Evolutionary conservation across 257 asterid genomes (phyloP), one percentile per base, ranked within the genome.

Genomic region (Henckelia pumila): DNA sequence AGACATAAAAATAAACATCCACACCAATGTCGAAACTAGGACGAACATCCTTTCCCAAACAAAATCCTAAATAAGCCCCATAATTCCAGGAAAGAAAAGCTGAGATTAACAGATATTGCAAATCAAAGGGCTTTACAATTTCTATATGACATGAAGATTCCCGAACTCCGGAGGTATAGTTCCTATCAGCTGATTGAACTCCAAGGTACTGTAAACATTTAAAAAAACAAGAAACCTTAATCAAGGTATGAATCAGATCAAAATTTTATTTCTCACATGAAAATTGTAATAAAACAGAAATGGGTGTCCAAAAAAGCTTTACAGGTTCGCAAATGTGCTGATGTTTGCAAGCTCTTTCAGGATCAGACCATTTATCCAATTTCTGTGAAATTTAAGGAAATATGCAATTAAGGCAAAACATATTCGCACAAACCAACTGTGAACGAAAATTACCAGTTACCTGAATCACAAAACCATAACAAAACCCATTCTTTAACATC

Each of bases 151-250:
- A 56, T 87, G 68, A 71, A 84, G 80, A 64, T 81, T 67, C 32
- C 95, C 96, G 24, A 86, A 40, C 78, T 85, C 86, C 5, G 86
- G 90, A 83, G 96, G 96, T 66, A 89, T 83, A 68, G 77, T 5
- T 58, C 95, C 96, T 53, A 84, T 69, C 70, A 89, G 69, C 71
- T 79, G 92, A 84, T 89, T 89, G 82, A 7, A 66, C 68, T 89
- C 96, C 57, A 89, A 30, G 7, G 79, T 84, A 81, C 82, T 76
- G 58, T 70, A 66, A 67, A 16, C 55, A 50, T 61, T 8, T 66
- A 19, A 2, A 10, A 58, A 20, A 13, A 25, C 8, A 29, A 59
- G 25, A 47, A 49, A 32, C 1, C 25, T n/a, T 17, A 47, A 29
- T 47, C 22, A 25, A 64, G 5, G 55, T 7, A 5, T 32, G 19